Conservation (phyloP, 257 asterid genomes). For the Solanum lignicaule region DNA sequence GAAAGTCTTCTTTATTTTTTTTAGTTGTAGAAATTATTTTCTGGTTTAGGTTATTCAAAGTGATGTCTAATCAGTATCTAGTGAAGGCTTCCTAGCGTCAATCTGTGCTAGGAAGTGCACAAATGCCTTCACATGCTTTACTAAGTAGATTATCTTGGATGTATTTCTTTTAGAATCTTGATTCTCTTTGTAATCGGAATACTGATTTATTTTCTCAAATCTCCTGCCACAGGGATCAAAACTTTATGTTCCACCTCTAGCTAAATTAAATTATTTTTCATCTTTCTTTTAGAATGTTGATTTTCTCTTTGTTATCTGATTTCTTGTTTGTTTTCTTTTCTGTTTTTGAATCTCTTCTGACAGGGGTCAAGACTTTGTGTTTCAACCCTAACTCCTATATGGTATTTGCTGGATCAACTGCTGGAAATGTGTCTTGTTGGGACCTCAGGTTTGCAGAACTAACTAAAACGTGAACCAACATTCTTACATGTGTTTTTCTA, state of each 20-base stretch:
- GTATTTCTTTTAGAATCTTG: background rate
- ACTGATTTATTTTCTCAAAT: background rate
- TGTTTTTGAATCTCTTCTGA: background rate
- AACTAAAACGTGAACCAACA: background rate
- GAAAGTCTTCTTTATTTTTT: background rate
- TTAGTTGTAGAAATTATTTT: background rate
- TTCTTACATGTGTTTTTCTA: background rate
- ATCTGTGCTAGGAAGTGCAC: background rate
- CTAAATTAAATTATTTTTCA: constrained; percentile 7
- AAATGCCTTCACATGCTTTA: background rate
- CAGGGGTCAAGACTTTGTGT: constrained; percentile 62
- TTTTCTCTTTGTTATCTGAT: background rate
- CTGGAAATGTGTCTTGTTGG: constrained; percentile 83
- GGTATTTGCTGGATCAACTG: constrained; percentile 73
- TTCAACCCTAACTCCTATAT: constrained; percentile 49
- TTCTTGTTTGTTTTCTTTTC: background rate
- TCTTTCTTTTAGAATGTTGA: background rate
- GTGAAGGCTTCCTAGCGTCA: background rate
- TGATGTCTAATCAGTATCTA: background rate
- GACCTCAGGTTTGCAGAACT: constrained; percentile 57
- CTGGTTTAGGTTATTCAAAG: background rate
- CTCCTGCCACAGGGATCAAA: constrained; percentile 30
- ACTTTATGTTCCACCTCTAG: constrained; percentile 49
- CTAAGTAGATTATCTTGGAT: background rate
- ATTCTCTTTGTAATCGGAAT: background rate